Evolutionary conservation across 257 asterid genomes (phyloP), one percentile per base, ranked within the genome.

Genomic region (Capsicum baccatum): DNA sequence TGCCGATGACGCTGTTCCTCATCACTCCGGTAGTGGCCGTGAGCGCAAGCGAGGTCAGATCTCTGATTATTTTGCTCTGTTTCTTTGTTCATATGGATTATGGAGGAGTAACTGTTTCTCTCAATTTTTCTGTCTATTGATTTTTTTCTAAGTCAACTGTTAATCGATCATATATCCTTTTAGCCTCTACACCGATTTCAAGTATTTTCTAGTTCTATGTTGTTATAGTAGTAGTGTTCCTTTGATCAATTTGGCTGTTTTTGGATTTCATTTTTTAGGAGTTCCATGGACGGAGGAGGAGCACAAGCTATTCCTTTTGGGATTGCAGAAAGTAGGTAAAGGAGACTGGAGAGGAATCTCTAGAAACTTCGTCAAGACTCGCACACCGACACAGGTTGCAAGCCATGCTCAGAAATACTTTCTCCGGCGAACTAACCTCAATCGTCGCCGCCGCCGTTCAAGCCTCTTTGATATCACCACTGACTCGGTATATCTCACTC

Each of bases 311-410:
- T 95, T 94, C 94, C 94, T 95, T 35, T 54, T 93, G 85, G 98
- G 99, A 84, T 86, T 94, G 86, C 89, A 94, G 89, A 93, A 89
- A 85, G 93, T 91, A 9, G 98, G 99, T 56, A 94, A 89, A 87
- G 98, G 99, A 48, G 97, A 95, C 64, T 94, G 98, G 98, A 93
- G 94, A 89, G 98, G 98, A 68, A 95, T 95, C 79, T 95, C 99
- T 5, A 88, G 93, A 85, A 95, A 94, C 74, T 95, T 89, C 55
- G 98, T 95, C 67, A 95, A 93, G 86, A 92, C 95, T 81, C 97
- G 98, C 42, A 93, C 99, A 2, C 97, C 99, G 39, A 95, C 99
- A 3, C 99, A 95, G 88, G 99, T 95, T 2, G 99, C 99, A 3
- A 95, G 99, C 85, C 99, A 95, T 87, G 98, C 98, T 82, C 99